These are phyloP conservation scores for Pseudomassariella vexata DNA, from an alignment of 2,329 filamentous ascomycete genomes.

Conservation along the genomic window DNA sequence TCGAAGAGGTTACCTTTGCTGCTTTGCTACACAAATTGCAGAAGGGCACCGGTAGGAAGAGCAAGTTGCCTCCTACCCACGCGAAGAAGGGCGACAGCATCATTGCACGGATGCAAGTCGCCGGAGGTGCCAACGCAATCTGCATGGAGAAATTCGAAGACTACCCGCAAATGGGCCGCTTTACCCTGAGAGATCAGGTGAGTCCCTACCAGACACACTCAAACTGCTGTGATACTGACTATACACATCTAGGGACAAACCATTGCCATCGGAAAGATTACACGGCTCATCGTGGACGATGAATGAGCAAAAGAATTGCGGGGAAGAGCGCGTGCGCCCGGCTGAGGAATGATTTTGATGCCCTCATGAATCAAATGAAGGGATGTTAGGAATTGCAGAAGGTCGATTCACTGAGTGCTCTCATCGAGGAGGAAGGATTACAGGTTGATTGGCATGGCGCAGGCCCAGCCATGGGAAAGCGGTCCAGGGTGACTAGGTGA, in stretches of 20 bases:
- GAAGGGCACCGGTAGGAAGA: conserved; percentile 89
- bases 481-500: no score
- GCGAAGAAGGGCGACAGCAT: conserved; percentile 78
- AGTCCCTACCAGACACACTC: conserved; percentile 24
- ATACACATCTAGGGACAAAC: conserved; percentile 72
- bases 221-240: conserved; percentile 19
- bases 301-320: no score
- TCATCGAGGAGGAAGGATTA: no score
- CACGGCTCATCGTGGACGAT: conserved; percentile 62
- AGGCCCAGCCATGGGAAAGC: no score
- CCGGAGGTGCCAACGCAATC: conserved; percentile 75
- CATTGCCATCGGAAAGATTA: conserved; percentile 99
- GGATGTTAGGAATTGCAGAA: no score
- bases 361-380: no score
- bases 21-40: conserved; percentile 88
- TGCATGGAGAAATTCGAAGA: conserved; percentile 95
- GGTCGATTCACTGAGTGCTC: no score
- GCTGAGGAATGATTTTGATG: no score
- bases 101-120: conserved; percentile 86
- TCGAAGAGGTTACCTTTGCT: conserved; percentile 93
- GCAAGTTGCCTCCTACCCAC: conserved; percentile 87
- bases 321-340: no score
- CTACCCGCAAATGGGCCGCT: conserved; percentile 88
- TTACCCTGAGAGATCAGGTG: conserved; percentile 85
- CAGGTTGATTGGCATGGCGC: no score